A percentile compares a stretch with the other conserved stretches of the same genome.
phyloP scores from a whole-genome alignment of 345 rosid genomes.

The Dovyalis caffra region DNA sequence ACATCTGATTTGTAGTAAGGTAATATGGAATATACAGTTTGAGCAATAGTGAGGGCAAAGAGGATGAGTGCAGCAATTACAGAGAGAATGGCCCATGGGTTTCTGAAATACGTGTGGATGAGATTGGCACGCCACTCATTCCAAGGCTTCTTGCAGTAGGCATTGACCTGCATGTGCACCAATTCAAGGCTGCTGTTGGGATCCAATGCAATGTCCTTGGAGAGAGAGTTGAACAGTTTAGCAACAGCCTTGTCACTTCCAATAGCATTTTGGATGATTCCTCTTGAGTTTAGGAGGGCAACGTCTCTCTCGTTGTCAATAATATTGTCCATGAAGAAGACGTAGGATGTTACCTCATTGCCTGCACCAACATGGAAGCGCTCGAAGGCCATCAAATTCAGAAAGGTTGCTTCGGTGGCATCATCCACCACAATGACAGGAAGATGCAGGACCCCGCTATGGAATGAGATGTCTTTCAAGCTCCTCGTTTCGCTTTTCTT shows the following conservation, averaged over 20 bases:
- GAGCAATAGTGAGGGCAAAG: slow-evolving; percentile 41
- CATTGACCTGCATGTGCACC: slow-evolving; percentile 34
- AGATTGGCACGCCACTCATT: slow-evolving; percentile 49
- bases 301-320: slow-evolving; percentile 46
- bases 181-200: slow-evolving; percentile 24
- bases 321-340: slow-evolving; percentile 49
- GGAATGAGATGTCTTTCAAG: slow-evolving; percentile 44
- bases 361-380: slow-evolving; percentile 42
- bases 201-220: slow-evolving; percentile 39
- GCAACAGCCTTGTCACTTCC: slow-evolving; percentile 54
- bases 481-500: slow-evolving; percentile 23
- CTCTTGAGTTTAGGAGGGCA: slow-evolving; percentile 34
- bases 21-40: slow-evolving; percentile 27
- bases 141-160: slow-evolving; percentile 36
- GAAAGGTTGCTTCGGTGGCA: slow-evolving; percentile 27
- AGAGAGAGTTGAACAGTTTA: slow-evolving; percentile 42
- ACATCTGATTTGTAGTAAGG: slow-evolving; percentile 19
- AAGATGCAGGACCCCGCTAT: slow-evolving; percentile 30
- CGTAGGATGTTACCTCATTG: slow-evolving; percentile 39
- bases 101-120: slow-evolving; percentile 44
- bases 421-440: slow-evolving; percentile 34
- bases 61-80: slow-evolving; percentile 42
- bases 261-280: slow-evolving; percentile 44
- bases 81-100: slow-evolving; percentile 48
- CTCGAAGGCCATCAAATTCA: slow-evolving; percentile 47